Percentiles rank a stretch among this genome's conserved stretches.
These are phyloP conservation scores for Candida pini DNA, from an alignment of 805 yeast genomes.

Conservation along the genomic window DNA sequence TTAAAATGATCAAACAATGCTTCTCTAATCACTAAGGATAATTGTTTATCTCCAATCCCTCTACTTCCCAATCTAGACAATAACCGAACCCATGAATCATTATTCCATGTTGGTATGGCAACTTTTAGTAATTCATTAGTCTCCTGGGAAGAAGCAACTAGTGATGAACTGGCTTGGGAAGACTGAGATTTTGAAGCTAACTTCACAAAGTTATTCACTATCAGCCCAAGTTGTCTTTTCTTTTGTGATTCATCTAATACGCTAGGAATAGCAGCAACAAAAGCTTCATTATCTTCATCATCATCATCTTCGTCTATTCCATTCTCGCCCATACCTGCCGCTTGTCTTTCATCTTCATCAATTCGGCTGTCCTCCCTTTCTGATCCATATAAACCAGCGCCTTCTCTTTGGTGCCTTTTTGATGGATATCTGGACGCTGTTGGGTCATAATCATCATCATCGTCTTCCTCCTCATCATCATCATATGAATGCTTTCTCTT, in stretches of 20 bases:
- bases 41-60: conserved; percentile 51
- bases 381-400: neutral
- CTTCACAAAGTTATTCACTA: conserved; percentile 54
- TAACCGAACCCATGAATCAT: conserved; percentile 71
- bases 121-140: conserved; percentile 43
- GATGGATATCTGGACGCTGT: neutral
- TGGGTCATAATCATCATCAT: conserved; percentile 5
- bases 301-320: conserved; percentile 24
- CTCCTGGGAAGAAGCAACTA: conserved; percentile 7
- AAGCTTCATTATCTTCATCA: conserved; percentile 26
- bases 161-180: conserved; percentile 21
- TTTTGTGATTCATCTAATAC: conserved; percentile 48
- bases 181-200: conserved; percentile 31
- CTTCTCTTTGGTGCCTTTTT: neutral
- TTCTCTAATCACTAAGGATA: conserved; percentile 59
- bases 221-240: conserved; percentile 48
- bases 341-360: neutral
- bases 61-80: conserved; percentile 77
- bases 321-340: conserved; percentile 9
- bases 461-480: conserved; percentile 14
- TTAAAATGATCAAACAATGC: conserved; percentile 69
- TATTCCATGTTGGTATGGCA: conserved; percentile 47
- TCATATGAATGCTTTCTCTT: neutral
- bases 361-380: no score
- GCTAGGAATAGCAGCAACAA: conserved; percentile 52